Evolutionary conservation across 108 stramenopile species (phyloP).

Genomic region (Skeletonema tropicum): DNA sequence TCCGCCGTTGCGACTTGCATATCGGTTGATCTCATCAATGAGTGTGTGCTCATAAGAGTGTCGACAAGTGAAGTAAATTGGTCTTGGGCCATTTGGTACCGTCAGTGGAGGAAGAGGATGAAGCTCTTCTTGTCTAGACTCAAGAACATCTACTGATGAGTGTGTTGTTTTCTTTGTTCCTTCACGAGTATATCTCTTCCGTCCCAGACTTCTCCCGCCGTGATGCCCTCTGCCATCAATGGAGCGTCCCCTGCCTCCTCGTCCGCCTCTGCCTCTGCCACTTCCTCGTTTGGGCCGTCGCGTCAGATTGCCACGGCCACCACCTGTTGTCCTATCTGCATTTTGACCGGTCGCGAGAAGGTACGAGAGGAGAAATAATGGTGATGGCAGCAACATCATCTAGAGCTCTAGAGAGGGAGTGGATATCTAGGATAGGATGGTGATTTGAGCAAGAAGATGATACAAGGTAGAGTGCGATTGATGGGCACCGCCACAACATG

Average conservation of each 20-base stretch:
- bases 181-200: conserved; percentile 16
- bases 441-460: no score
- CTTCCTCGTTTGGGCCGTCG: not conserved
- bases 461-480: no score
- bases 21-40: conserved; percentile 43
- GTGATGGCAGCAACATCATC: not conserved
- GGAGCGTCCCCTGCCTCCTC: not conserved
- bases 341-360: conserved; percentile 14
- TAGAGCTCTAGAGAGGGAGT: no score
- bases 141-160: not conserved
- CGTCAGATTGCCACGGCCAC: no score
- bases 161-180: conserved; percentile 11
- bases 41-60: conserved; percentile 62
- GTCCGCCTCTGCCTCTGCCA: not conserved
- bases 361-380: conserved; percentile 9
- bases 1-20: not conserved
- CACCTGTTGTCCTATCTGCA: no score
- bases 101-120: conserved; percentile 36
- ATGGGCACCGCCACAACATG: no score
- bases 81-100: conserved; percentile 32
- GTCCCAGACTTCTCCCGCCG: conserved; percentile 6
- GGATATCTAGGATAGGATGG: no score
- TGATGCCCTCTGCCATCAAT: not conserved
- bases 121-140: conserved; percentile 14
- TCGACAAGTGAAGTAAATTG: conserved; percentile 57